phyloP scores from a whole-genome alignment of 2,329 filamentous ascomycete genomes.

The Aspergillus ibericus region DNA sequence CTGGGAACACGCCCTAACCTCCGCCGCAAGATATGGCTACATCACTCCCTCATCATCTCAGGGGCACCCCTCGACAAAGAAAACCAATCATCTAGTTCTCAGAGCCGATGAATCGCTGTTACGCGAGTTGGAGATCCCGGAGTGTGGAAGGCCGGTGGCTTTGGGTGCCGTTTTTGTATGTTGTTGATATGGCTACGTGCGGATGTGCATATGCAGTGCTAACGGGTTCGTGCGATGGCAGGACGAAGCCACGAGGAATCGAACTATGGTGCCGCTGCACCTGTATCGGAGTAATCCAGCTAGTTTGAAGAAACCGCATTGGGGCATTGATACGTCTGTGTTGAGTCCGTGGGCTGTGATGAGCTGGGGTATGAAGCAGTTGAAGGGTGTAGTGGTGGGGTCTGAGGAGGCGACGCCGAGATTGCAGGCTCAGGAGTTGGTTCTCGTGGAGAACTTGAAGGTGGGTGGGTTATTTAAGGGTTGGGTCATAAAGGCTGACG shows the following conservation, averaged over 20 bases:
- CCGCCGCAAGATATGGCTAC: conserved; percentile 65
- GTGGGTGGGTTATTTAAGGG: conserved; percentile 30
- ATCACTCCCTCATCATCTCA: conserved; percentile 44
- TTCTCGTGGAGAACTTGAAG: conserved; percentile 59
- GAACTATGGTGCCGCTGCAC: conserved; percentile 68
- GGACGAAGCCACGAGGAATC: conserved; percentile 68
- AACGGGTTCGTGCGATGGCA: conserved; percentile 19
- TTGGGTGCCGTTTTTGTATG: conserved; percentile 71
- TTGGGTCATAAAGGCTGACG: neutral
- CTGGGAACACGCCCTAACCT: conserved; percentile 74
- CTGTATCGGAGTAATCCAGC: conserved; percentile 66
- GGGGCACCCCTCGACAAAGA: conserved; percentile 13
- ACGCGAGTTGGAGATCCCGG: conserved; percentile 69
- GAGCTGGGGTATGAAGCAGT: conserved; percentile 71
- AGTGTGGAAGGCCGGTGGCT: conserved; percentile 78
- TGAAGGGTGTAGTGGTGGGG: conserved; percentile 59
- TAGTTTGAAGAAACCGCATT: conserved; percentile 70
- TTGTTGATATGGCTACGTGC: neutral
- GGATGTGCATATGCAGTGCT: neutral
- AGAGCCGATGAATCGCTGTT: conserved; percentile 63
- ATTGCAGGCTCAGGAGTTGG: conserved; percentile 45
- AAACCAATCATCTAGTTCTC: conserved; percentile 52
- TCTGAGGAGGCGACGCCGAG: conserved; percentile 33
- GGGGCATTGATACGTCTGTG: conserved; percentile 51
- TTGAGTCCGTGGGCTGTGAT: conserved; percentile 68